Evolutionary conservation across 768 basidiomycete genomes (phyloP).

Genomic region (Serendipita sp.): DNA sequence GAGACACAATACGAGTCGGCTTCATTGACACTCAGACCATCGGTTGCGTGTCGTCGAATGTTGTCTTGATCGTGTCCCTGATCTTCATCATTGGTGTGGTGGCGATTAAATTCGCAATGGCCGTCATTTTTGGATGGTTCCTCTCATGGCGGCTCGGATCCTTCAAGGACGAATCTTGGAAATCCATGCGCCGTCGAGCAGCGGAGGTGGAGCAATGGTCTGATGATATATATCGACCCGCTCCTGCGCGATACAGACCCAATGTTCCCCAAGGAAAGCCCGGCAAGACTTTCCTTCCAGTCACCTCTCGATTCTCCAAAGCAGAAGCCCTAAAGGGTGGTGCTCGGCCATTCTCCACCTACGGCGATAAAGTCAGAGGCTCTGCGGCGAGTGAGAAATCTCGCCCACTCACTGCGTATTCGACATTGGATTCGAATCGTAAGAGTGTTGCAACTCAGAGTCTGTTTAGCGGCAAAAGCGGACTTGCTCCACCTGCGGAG

Average conservation of each 20-base stretch:
- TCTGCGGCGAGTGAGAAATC: conserved; percentile 11
- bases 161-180: conserved; percentile 84
- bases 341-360: conserved; percentile 10
- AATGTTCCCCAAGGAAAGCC: conserved; percentile 43
- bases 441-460: conserved; percentile 2
- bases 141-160: conserved; percentile 90
- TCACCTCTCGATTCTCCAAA: conserved; percentile 41
- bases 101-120: conserved; percentile 87
- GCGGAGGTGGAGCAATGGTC: conserved; percentile 94
- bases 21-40: conserved; percentile 90
- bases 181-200: conserved; percentile 77
- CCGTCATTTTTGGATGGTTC: conserved; percentile 96
- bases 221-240: conserved; percentile 85
- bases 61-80: conserved; percentile 89
- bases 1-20: conserved; percentile 76
- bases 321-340: conserved; percentile 41
- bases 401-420: conserved; percentile 14
- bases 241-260: conserved; percentile 80
- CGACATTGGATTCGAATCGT: conserved; percentile 1
- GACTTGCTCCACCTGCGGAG: conserved; percentile 2
- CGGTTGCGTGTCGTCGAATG: conserved; percentile 88
- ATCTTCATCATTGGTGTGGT: conserved; percentile 97
- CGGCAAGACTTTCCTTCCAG: conserved; percentile 34
- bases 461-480: conserved; percentile 3
- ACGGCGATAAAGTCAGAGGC: conserved; percentile 8